Evolutionary conservation across 164 flowering plant species (phyloP).

Genomic region (Malania oleifera): DNA sequence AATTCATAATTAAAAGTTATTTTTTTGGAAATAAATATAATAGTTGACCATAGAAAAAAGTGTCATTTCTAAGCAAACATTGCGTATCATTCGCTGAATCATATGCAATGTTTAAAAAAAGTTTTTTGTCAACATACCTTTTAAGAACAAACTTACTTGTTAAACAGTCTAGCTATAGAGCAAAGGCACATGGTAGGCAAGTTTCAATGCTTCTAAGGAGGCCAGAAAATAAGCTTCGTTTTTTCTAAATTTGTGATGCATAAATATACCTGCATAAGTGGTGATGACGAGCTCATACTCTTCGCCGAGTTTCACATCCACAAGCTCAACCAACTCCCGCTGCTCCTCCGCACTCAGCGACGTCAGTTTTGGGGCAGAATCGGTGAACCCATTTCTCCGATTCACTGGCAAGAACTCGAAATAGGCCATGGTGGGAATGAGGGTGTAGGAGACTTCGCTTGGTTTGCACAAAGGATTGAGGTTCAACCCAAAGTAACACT

Average conservation of each 20-base stretch:
- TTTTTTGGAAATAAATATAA: constrained; percentile 4
- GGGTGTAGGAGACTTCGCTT: constrained; percentile 54
- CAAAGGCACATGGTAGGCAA: too few relatives aligned
- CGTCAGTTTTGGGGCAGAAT: neutral
- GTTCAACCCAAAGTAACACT: constrained; percentile 66
- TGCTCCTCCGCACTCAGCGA: constrained; percentile 11
- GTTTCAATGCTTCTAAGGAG: too few relatives aligned
- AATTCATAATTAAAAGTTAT: neutral
- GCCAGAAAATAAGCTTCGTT: too few relatives aligned
- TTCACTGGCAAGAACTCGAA: constrained; percentile 61
- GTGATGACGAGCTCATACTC: constrained; percentile 70
- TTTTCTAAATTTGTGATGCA: too few relatives aligned
- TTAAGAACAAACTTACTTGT: too few relatives aligned
- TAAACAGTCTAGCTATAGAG: too few relatives aligned
- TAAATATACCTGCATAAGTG: constrained; percentile 48
- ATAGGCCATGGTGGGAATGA: constrained; percentile 71
- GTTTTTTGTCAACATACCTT: too few relatives aligned
- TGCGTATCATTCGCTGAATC: too few relatives aligned
- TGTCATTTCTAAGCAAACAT: too few relatives aligned
- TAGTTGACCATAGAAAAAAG: neutral
- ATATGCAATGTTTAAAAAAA: too few relatives aligned
- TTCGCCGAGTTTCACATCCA: constrained; percentile 49
- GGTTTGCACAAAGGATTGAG: constrained; percentile 56
- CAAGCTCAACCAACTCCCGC: constrained; percentile 45
- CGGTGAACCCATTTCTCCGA: constrained; percentile 15